Evolutionary conservation across 768 basidiomycete species (phyloP).

Genomic region (Termitomyces sp.): DNA sequence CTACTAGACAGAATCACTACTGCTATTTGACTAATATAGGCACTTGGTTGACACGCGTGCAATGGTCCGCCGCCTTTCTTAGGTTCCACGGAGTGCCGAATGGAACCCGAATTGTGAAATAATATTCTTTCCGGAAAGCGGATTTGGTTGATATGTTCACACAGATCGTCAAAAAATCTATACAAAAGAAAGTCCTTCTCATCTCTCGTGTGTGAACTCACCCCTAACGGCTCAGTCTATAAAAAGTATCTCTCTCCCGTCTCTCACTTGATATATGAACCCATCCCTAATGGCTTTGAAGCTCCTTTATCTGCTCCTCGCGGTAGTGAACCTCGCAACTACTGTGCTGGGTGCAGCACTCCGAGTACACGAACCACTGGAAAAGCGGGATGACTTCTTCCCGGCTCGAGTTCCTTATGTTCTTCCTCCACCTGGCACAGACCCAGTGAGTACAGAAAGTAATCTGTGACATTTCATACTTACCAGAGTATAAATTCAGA

Average conservation of each 20-base stretch:
- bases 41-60: not conserved
- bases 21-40: not conserved
- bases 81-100: not conserved
- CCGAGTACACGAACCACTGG: not conserved
- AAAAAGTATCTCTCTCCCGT: not conserved
- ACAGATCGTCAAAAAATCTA: not conserved
- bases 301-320: conserved; percentile 4
- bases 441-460: conserved; percentile 17
- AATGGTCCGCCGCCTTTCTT: not conserved
- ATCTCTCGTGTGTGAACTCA: not conserved
- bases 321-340: not conserved
- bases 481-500: conserved; percentile 14
- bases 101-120: not conserved
- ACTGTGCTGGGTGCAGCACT: conserved; percentile 6
- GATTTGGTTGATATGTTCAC: not conserved
- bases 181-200: not conserved
- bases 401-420: conserved; percentile 41
- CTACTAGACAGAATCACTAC: not conserved
- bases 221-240: not conserved
- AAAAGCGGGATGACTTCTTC: conserved; percentile 31
- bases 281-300: not conserved
- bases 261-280: not conserved
- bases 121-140: not conserved
- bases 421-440: conserved; percentile 32
- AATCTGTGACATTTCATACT: not conserved